phyloP scores from a whole-genome alignment of 179 eudicot genomes.

The Spinacia oleracea region DNA sequence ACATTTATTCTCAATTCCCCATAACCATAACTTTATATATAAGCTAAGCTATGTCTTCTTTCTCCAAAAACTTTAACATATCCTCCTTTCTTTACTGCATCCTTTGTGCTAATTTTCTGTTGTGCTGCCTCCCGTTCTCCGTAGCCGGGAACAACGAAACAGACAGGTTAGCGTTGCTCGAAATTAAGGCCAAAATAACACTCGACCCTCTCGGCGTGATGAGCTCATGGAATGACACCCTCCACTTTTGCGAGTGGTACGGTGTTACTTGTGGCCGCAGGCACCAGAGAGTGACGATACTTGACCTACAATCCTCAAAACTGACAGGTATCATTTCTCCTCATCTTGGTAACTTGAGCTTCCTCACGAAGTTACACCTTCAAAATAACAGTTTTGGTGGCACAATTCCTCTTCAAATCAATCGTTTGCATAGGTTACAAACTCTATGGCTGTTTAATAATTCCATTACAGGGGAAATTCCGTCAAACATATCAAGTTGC shows the following conservation, averaged over 20 bases:
- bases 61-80: no score
- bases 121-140: background rate
- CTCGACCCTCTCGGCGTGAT: background rate
- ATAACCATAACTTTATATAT: no score
- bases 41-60: no score
- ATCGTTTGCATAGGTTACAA: background rate
- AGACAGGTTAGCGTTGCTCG: background rate
- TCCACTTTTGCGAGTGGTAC: background rate
- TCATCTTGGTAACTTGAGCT: background rate
- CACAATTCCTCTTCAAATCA: background rate
- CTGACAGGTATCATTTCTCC: background rate
- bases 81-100: background rate
- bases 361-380: background rate
- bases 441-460: background rate
- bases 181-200: background rate
- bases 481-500: background rate
- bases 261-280: background rate
- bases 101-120: background rate
- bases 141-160: conserved; percentile 5
- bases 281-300: background rate
- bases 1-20: no score
- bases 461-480: background rate
- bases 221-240: conserved; percentile 4
- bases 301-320: background rate
- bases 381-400: background rate